phyloP scores from a whole-genome alignment of 2,329 filamentous ascomycete genomes.

The Orbilia quercus region DNA sequence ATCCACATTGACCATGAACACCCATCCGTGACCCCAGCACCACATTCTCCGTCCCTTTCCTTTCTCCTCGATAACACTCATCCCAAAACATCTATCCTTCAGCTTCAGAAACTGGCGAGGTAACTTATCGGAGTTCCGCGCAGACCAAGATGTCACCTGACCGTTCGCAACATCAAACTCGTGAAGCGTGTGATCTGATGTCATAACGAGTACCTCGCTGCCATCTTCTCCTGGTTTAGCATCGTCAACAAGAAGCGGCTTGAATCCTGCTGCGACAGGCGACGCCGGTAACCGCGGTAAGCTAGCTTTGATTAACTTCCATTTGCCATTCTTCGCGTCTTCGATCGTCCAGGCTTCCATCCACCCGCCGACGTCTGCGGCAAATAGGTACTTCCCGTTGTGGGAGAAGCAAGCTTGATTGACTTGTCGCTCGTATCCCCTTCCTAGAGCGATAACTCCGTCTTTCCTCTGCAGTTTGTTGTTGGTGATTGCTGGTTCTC shows the following conservation, averaged over 20 bases:
- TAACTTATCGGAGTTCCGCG: slow-evolving; percentile 79
- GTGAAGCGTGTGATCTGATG: slow-evolving; percentile 71
- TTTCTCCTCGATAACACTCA: slow-evolving; percentile 64
- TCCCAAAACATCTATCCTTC: slow-evolving; percentile 83
- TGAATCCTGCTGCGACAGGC: slow-evolving; percentile 38
- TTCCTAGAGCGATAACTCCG: slow-evolving; percentile 41
- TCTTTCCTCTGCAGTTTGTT: slow-evolving; percentile 40
- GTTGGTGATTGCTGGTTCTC: slow-evolving; percentile 24
- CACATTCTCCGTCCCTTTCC: slow-evolving; percentile 82
- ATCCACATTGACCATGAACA: slow-evolving; percentile 79
- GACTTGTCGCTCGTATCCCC: slow-evolving; percentile 50
- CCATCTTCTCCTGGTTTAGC: slow-evolving; percentile 47
- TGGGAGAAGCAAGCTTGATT: slow-evolving; percentile 64
- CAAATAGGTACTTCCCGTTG: slow-evolving; percentile 65
- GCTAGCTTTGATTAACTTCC: slow-evolving; percentile 43
- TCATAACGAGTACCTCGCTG: slow-evolving; percentile 58
- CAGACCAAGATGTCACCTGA: slow-evolving; percentile 83
- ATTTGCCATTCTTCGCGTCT: slow-evolving; percentile 40
- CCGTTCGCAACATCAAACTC: slow-evolving; percentile 84
- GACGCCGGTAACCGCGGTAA: slow-evolving; percentile 39
- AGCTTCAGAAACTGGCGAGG: slow-evolving; percentile 76
- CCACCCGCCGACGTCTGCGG: slow-evolving; percentile 68
- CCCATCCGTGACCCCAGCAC: slow-evolving; percentile 85
- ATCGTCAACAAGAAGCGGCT: slow-evolving; percentile 8
- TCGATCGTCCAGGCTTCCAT: slow-evolving; percentile 51